A percentile compares a stretch with the other conserved stretches of the same genome.
Conservation (phyloP, 2,329 filamentous ascomycete genomes). For the Colletotrichum neosansevieriae region DNA sequence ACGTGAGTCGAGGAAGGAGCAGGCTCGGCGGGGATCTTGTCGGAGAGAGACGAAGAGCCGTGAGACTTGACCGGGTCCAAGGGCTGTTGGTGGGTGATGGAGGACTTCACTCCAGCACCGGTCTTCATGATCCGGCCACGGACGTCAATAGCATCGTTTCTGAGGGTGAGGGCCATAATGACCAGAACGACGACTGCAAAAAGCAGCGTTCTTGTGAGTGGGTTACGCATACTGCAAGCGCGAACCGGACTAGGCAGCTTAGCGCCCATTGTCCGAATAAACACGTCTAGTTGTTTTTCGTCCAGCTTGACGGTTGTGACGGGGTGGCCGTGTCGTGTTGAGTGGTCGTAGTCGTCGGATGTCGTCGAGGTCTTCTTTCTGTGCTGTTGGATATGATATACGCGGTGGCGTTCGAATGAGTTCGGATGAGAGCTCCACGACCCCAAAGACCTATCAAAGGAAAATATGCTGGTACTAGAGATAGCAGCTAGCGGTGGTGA, state of each 20-base stretch:
- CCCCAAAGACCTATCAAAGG: slow-evolving; percentile 3
- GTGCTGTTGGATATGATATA: neutral
- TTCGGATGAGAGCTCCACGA: slow-evolving; percentile 15
- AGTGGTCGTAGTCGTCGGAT: slow-evolving; percentile 6
- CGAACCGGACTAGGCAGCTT: slow-evolving; percentile 55
- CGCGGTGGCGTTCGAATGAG: neutral
- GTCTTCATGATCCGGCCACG: slow-evolving; percentile 55
- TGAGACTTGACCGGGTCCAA: slow-evolving; percentile 41
- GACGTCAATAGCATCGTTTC: slow-evolving; percentile 55
- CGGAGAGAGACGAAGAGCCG: slow-evolving; percentile 42
- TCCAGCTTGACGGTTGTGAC: slow-evolving; percentile 38
- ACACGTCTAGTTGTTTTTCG: slow-evolving; percentile 24
- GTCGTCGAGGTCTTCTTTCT: neutral
- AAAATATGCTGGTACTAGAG: slow-evolving; percentile 20
- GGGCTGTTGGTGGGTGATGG: slow-evolving; percentile 46
- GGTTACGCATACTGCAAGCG: slow-evolving; percentile 63
- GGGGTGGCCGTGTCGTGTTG: neutral
- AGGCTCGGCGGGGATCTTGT: slow-evolving; percentile 46
- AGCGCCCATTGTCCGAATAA: slow-evolving; percentile 51
- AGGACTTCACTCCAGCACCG: slow-evolving; percentile 52
- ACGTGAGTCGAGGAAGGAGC: slow-evolving; percentile 45
- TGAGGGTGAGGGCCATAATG: slow-evolving; percentile 56
- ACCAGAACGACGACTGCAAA: slow-evolving; percentile 58
- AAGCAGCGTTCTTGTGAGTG: slow-evolving; percentile 58
- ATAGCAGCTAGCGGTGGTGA: slow-evolving; percentile 24